Percentiles rank a stretch among this genome's conserved stretches.
Evolutionary conservation across 1,139 yeast genomes (phyloP).

Genomic region (Protomyces arabidopsidicola): DNA sequence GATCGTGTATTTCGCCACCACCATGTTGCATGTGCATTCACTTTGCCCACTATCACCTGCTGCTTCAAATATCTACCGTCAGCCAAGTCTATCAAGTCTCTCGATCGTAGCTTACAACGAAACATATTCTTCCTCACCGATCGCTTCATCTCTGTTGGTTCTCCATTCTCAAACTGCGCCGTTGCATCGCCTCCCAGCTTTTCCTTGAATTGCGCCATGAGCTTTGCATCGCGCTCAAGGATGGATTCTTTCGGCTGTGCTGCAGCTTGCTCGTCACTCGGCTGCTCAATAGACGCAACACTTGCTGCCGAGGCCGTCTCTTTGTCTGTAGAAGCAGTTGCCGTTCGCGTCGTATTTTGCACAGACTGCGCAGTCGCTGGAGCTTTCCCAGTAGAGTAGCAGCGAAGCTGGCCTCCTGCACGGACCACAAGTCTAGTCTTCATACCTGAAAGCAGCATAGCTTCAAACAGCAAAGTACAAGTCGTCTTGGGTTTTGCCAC

Average conservation of each 20-base stretch:
- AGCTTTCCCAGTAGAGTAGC: too few species aligned
- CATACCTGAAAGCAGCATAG: too few species aligned
- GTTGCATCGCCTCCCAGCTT: constrained; percentile 22
- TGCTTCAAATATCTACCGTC: not conserved
- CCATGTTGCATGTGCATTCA: not conserved
- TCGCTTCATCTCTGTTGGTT: constrained; percentile 22
- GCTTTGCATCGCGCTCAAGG: constrained; percentile 17
- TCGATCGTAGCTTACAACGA: constrained; percentile 6
- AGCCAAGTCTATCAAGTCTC: not conserved
- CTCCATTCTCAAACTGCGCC: constrained; percentile 21
- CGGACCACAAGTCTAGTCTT: too few species aligned
- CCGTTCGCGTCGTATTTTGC: too few species aligned
- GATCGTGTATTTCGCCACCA: not conserved
- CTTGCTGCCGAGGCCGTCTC: too few species aligned
- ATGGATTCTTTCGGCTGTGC: not conserved
- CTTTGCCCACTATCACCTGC: not conserved
- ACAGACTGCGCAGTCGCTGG: too few species aligned
- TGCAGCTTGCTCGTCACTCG: not conserved
- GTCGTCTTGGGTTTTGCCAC: too few species aligned
- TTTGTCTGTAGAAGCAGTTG: too few species aligned
- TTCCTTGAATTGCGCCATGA: constrained; percentile 18
- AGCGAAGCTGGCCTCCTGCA: too few species aligned
- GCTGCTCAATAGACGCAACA: too few species aligned
- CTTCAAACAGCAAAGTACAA: too few species aligned
- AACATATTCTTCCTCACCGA: constrained; percentile 22